Evolutionary conservation across 495 filamentous ascomycete genomes (phyloP).

Genomic region (Chaetomidium leptoderma): DNA sequence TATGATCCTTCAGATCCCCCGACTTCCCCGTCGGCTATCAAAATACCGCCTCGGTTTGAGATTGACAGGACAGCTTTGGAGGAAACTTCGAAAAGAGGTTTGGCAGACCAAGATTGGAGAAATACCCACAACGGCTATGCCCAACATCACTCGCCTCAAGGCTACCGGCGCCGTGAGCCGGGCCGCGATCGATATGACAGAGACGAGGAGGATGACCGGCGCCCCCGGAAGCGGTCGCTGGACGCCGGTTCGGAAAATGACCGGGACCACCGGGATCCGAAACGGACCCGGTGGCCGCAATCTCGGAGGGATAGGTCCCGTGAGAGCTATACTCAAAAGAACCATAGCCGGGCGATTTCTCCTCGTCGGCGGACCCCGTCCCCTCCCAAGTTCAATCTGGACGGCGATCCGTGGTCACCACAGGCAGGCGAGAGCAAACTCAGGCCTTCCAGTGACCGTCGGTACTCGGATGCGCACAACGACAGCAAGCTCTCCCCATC

Average conservation of each 20-base stretch:
- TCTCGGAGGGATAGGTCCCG: not conserved
- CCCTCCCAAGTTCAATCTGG: slow-evolving; percentile 8
- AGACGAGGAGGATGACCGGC: slow-evolving; percentile 4
- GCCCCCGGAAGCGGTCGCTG: slow-evolving; percentile 20
- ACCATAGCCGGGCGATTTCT: not conserved
- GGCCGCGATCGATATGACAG: slow-evolving; percentile 1
- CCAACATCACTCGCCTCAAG: slow-evolving; percentile 3
- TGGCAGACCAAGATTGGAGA: not conserved
- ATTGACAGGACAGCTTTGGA: slow-evolving; percentile 12
- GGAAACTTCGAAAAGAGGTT: not conserved
- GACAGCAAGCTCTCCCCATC: slow-evolving; percentile 10
- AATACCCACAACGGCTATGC: not conserved
- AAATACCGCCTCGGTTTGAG: slow-evolving; percentile 25
- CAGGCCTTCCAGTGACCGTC: slow-evolving; percentile 3
- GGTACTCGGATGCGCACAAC: slow-evolving; percentile 9
- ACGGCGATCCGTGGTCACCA: slow-evolving; percentile 27
- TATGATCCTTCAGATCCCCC: slow-evolving; percentile 25
- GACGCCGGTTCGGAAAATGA: slow-evolving; percentile 14
- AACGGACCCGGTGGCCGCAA: slow-evolving; percentile 16
- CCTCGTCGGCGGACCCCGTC: slow-evolving; percentile 15
- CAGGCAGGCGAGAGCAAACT: slow-evolving; percentile 24
- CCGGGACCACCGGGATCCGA: slow-evolving; percentile 15
- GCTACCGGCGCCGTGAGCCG: not conserved
- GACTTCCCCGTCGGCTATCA: slow-evolving; percentile 24
- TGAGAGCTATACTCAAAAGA: no score